phyloP scores from a whole-genome alignment of 2,329 filamentous ascomycete species.

The Alternaria gansuensis region DNA sequence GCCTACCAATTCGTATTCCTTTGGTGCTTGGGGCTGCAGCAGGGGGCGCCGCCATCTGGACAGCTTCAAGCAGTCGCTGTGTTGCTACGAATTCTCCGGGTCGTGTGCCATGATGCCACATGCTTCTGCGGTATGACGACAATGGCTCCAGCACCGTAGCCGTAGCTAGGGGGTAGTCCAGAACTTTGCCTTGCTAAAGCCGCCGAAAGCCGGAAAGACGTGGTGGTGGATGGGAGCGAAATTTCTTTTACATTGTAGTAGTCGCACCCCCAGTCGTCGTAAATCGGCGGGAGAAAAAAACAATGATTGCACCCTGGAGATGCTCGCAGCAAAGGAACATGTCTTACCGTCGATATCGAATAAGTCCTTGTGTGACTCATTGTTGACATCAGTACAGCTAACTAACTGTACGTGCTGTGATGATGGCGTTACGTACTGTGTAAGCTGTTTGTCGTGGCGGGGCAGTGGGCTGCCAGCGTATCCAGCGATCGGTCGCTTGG shows the following conservation, averaged over 20 bases:
- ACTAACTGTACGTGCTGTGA: not conserved
- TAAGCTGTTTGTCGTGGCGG: conserved; percentile 23
- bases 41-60: conserved; percentile 17
- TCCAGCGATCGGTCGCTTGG: conserved; percentile 4
- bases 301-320: conserved; percentile 17
- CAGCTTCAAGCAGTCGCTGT: conserved; percentile 2
- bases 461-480: conserved; percentile 22
- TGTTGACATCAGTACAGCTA: not conserved
- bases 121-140: conserved; percentile 36
- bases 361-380: conserved; percentile 49
- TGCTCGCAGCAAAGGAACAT: conserved; percentile 15
- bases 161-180: conserved; percentile 23
- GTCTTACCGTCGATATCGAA: conserved; percentile 51
- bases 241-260: conserved; percentile 23
- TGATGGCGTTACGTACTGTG: conserved; percentile 14
- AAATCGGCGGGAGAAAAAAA: conserved; percentile 30
- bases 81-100: conserved; percentile 20
- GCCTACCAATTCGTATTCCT: conserved; percentile 17
- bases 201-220: conserved; percentile 43
- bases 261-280: conserved; percentile 21
- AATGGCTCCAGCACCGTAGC: conserved; percentile 22
- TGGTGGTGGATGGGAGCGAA: conserved; percentile 24
- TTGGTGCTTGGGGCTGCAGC: conserved; percentile 14
- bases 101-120: conserved; percentile 41
- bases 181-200: conserved; percentile 27